A percentile compares a stretch with the other conserved stretches of the same genome.
These are phyloP conservation scores for Stachybotrys echinatus DNA, from an alignment of 2,329 filamentous ascomycete species.

Conservation along the genomic window DNA sequence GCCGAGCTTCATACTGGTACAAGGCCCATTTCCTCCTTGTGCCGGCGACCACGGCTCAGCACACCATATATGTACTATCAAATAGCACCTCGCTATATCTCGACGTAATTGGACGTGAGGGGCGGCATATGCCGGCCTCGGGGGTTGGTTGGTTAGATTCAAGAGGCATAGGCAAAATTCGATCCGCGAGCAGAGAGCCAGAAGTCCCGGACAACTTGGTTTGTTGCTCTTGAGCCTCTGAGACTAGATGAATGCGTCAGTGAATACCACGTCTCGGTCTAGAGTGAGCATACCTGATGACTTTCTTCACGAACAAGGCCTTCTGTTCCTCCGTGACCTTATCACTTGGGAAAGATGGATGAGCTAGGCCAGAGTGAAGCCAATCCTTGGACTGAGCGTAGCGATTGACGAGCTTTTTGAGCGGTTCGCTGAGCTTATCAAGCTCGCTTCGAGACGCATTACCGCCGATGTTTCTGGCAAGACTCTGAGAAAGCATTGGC, in stretches of 20 bases:
- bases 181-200: constrained; percentile 63
- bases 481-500: constrained; percentile 50
- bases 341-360: constrained; percentile 52
- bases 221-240: constrained; percentile 59
- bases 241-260: constrained; percentile 37
- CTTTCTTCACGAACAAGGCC: constrained; percentile 57
- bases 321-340: constrained; percentile 57
- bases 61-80: too few species aligned
- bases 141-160: too few species aligned
- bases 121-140: too few species aligned
- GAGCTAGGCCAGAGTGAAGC: constrained; percentile 55
- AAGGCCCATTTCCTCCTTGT: too few species aligned
- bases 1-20: too few species aligned
- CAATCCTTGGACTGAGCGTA: constrained; percentile 53
- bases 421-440: constrained; percentile 63
- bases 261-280: neutral
- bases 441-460: constrained; percentile 66
- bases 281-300: constrained; percentile 45
- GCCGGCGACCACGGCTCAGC: too few species aligned
- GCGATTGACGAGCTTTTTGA: constrained; percentile 61
- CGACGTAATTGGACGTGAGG: too few species aligned
- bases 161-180: constrained; percentile 57
- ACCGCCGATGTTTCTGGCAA: constrained; percentile 63
- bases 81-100: too few species aligned
- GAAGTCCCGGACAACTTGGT: constrained; percentile 64